Evolutionary conservation across 78 protist genomes (phyloP), one percentile per base, ranked within the genome.

Genomic region (Dictyostelium firmibasis): DNA sequence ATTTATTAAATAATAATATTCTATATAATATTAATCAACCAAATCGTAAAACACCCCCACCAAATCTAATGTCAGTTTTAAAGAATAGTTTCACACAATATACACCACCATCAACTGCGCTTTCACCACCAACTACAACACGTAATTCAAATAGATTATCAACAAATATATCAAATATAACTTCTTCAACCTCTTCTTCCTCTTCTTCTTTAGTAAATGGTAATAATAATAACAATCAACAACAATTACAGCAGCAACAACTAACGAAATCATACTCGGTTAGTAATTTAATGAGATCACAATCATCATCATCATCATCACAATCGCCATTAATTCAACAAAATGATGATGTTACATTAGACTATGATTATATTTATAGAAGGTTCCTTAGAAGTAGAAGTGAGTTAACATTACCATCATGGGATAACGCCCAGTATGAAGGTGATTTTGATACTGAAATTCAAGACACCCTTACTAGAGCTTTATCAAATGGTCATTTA

Each of bases 381-480:
- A 72, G 79, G 35, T 72, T 72, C 47, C 57, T 41, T 10, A 77
- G 92, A 60, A 77, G 81, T 18, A 38, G 47, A 36, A 77, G 85
- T 38, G 85, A 86, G 35, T n/a, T 77, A 13, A 36, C 70, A 29
- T 25, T 76, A 33, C 92, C 92, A 76, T 77, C 85, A 0, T 86
- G 84, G 92, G 92, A 86, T n/a, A 62, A 23, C 16, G 57, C 78
- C 4, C 4, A 29, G 6, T 60, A 86, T 38, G 85, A 77, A n/a
- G 82, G 79, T 36, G 92, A 86, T 6, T 86, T 70, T 25, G 13
- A 14, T n/a, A 23, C 38, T 11, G 78, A 27, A n/a, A 77, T 86
- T 18, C n/a, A 60, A 14, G 92, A 86, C 9, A 60, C 92, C 11
- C 4, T 86, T 16, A 14, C 36, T 4, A 27, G 75, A 72, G 29